Conservation (phyloP, 768 basidiomycete species). For the Russula lepida region DNA sequence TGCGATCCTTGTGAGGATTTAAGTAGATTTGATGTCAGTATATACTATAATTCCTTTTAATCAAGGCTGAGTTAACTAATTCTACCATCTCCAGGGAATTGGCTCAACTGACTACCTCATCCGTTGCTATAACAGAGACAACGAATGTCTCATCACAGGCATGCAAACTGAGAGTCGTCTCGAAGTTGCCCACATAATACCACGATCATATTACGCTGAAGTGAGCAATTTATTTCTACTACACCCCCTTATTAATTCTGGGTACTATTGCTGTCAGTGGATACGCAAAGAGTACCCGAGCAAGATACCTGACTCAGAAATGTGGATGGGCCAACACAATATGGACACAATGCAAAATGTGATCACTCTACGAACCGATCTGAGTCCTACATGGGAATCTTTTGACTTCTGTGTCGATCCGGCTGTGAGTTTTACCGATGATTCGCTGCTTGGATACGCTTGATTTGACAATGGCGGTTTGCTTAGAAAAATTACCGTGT, state of each 20-base stretch:
- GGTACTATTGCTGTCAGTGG: not conserved
- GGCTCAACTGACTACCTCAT: too few relatives aligned
- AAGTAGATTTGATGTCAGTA: too few relatives aligned
- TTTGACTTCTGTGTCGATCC: constrained; percentile 1
- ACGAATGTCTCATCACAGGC: not conserved
- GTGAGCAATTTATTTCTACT: not conserved
- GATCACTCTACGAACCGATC: not conserved
- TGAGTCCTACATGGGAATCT: not conserved
- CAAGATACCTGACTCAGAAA: not conserved
- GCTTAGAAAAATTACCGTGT: not conserved
- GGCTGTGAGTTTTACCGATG: too few relatives aligned
- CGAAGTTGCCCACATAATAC: constrained; percentile 1
- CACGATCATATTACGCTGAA: not conserved
- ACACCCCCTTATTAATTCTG: not conserved
- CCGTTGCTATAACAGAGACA: not conserved
- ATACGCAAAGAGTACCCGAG: not conserved
- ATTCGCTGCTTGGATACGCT: not conserved
- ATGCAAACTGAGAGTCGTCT: not conserved
- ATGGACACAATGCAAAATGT: not conserved
- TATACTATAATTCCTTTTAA: too few relatives aligned
- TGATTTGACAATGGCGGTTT: not conserved
- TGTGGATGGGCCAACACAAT: not conserved
- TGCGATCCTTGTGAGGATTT: not conserved
- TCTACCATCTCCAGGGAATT: not conserved
- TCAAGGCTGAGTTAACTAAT: not conserved